Evolutionary conservation across 192 early-diverging fungal species (phyloP).

Genomic region (Linnemannia elongata): DNA sequence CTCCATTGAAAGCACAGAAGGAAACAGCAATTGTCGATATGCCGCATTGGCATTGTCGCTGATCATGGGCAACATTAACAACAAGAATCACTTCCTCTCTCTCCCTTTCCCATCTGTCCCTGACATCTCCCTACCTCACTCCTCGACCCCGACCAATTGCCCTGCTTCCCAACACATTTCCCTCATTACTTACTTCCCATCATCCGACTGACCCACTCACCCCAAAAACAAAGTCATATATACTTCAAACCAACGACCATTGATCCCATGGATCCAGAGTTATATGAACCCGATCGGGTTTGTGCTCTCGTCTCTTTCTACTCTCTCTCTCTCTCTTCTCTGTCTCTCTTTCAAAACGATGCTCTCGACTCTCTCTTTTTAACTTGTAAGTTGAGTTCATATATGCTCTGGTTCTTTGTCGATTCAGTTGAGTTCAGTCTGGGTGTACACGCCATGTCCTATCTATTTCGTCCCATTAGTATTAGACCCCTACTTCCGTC

Average conservation of each 20-base stretch:
- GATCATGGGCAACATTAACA: too few species aligned
- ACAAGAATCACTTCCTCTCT: too few species aligned
- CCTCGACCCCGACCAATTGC: too few species aligned
- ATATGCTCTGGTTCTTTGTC: too few species aligned
- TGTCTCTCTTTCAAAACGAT: background rate
- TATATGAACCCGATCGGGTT: background rate
- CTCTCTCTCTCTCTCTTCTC: background rate
- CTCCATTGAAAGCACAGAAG: too few species aligned
- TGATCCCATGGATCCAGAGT: background rate
- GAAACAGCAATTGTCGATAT: too few species aligned
- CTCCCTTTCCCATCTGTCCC: too few species aligned
- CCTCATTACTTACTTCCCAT: background rate
- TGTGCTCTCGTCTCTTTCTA: background rate
- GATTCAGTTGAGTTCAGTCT: background rate
- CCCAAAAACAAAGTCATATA: background rate
- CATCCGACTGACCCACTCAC: background rate
- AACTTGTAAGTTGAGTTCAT: too few species aligned
- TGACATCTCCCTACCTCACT: too few species aligned
- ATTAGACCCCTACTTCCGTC: too few species aligned
- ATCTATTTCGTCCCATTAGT: background rate
- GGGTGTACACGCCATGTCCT: background rate
- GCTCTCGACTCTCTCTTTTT: conserved; percentile 1
- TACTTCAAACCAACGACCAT: background rate
- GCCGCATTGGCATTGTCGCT: too few species aligned
- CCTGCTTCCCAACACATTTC: background rate